phyloP scores from a whole-genome alignment of 495 filamentous ascomycete species.

The Hypoxylon trugodes region DNA sequence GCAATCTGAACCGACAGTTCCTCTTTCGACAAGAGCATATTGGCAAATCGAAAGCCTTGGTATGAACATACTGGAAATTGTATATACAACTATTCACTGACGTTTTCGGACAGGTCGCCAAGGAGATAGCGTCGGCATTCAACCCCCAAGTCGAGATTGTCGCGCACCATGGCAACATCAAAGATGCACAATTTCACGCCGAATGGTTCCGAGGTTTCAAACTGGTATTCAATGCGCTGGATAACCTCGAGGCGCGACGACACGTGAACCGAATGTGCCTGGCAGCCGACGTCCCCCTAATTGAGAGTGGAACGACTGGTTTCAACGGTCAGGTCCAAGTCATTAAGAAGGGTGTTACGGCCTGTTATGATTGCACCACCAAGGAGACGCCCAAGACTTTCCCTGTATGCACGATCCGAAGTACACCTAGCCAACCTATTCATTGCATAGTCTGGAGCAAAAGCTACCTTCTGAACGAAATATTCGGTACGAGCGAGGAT shows the following conservation, averaged over 20 bases:
- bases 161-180: constrained; percentile 95
- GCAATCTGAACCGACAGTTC: constrained; percentile 98
- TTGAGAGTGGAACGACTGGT: constrained; percentile 97
- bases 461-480: constrained; percentile 92
- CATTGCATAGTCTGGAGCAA: constrained; percentile 99
- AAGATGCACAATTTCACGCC: constrained; percentile 88
- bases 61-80: constrained; percentile 53
- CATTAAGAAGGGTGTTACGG: constrained; percentile 91
- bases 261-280: constrained; percentile 99
- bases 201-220: constrained; percentile 86
- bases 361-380: constrained; percentile 93
- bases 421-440: constrained; percentile 92
- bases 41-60: constrained; percentile 95
- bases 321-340: constrained; percentile 99
- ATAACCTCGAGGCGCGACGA: constrained; percentile 92
- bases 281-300: constrained; percentile 85
- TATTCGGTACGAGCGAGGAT: constrained; percentile 92
- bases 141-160: constrained; percentile 89
- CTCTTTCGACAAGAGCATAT: constrained; percentile 97
- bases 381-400: constrained; percentile 91
- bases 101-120: constrained; percentile 76
- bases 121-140: constrained; percentile 89
- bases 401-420: constrained; percentile 95
- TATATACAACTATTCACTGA: constrained; percentile 39
- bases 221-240: constrained; percentile 94